These are phyloP conservation scores for Fusarium praegraminearum DNA, from an alignment of 2,329 filamentous ascomycete genomes.

Conservation along the genomic window DNA sequence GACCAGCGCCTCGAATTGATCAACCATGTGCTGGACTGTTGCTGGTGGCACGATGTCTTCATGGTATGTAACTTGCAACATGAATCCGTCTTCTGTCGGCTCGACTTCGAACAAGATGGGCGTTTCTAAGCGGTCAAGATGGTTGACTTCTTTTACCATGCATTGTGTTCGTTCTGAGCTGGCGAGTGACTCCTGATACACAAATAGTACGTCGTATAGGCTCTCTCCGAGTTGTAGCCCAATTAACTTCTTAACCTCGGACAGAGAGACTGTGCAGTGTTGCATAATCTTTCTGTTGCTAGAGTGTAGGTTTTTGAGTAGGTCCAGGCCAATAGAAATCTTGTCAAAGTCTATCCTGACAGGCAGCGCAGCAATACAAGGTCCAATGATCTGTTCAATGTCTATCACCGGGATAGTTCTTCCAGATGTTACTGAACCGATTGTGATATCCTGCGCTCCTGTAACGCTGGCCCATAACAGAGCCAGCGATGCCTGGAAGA, in stretches of 20 bases:
- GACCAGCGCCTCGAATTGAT: constrained; percentile 70
- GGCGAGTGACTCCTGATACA: constrained; percentile 82
- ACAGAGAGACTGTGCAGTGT: constrained; percentile 72
- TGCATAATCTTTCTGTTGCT: constrained; percentile 74
- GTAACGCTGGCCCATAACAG: constrained; percentile 74
- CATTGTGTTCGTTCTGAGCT: constrained; percentile 50
- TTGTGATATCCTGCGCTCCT: constrained; percentile 73
- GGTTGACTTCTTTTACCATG: constrained; percentile 66
- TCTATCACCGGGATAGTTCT: constrained; percentile 77
- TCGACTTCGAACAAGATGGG: constrained; percentile 81
- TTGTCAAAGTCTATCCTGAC: constrained; percentile 71
- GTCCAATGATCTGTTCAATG: constrained; percentile 81
- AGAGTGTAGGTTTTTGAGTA: constrained; percentile 73
- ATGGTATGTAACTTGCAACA: constrained; percentile 62
- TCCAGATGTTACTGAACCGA: constrained; percentile 86
- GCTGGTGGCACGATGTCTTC: constrained; percentile 61
- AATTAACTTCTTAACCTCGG: constrained; percentile 74
- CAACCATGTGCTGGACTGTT: constrained; percentile 68
- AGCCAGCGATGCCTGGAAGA: constrained; percentile 80
- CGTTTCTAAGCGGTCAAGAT: constrained; percentile 80
- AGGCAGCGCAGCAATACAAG: constrained; percentile 82
- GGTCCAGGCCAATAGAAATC: constrained; percentile 65
- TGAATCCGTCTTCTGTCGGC: constrained; percentile 62
- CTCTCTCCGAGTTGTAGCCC: constrained; percentile 65
- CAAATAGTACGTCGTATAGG: constrained; percentile 83